A percentile compares a stretch with the other conserved stretches of the same genome.
These are phyloP conservation scores for Schwanniomyces occidentalis DNA, from an alignment of 805 yeast species.

Conservation along the genomic window DNA sequence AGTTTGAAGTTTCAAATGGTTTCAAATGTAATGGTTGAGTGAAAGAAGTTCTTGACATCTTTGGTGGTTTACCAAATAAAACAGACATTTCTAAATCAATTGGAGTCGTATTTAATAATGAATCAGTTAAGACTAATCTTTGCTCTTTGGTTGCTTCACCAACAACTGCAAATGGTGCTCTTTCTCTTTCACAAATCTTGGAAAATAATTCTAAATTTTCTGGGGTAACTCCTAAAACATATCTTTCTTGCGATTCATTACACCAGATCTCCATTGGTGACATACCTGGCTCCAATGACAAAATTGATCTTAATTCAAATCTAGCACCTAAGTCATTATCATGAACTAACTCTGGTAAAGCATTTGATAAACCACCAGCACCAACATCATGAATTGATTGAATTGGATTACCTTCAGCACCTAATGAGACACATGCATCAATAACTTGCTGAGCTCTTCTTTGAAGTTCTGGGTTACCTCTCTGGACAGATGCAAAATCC, in stretches of 20 bases:
- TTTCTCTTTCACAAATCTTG: conserved; percentile 86
- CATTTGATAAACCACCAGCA: conserved; percentile 98
- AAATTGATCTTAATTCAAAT: conserved; percentile 87
- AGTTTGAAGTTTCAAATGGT: conserved; percentile 32
- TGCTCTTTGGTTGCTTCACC: conserved; percentile 91
- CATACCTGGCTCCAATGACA: conserved; percentile 95
- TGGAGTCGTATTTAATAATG: conserved; percentile 75
- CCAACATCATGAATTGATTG: conserved; percentile 98
- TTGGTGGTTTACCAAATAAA: conserved; percentile 95
- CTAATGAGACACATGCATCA: conserved; percentile 87
- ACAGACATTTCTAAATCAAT: conserved; percentile 95
- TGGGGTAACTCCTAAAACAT: conserved; percentile 88
- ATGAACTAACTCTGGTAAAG: conserved; percentile 95
- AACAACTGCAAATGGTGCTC: conserved; percentile 94
- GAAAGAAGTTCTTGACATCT: conserved; percentile 75
- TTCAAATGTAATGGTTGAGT: conserved; percentile 59
- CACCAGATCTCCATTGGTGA: conserved; percentile 99
- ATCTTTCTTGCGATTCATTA: conserved; percentile 98
- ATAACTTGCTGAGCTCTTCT: conserved; percentile 98
- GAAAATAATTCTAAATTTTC: conserved; percentile 71
- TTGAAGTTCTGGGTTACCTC: conserved; percentile 99
- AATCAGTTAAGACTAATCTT: conserved; percentile 78
- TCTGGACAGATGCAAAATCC: conserved; percentile 98
- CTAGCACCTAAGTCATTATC: conserved; percentile 94
- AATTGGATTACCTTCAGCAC: conserved; percentile 66